These are phyloP conservation scores for Phytophthora constricta DNA, from an alignment of 352 stramenopile genomes.

Conservation along the genomic window DNA sequence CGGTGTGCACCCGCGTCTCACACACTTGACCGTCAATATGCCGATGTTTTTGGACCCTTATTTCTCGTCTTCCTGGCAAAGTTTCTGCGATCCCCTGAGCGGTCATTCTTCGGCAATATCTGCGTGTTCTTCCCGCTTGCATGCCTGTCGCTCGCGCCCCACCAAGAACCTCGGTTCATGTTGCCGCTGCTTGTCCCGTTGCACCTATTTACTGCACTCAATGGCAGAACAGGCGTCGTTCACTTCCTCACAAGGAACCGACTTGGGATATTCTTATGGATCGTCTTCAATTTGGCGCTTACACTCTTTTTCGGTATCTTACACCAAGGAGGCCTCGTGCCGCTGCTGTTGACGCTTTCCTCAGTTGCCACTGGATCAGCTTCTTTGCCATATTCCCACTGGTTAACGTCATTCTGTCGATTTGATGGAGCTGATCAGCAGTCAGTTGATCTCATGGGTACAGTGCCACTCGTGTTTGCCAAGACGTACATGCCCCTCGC, in stretches of 20 bases:
- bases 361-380: slow-evolving; percentile 11
- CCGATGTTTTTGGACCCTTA: slow-evolving; percentile 93
- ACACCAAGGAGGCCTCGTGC: slow-evolving; percentile 76
- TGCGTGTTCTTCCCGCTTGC: slow-evolving; percentile 76
- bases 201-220: slow-evolving; percentile 56
- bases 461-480: slow-evolving; percentile 61
- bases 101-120: slow-evolving; percentile 33
- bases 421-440: slow-evolving; percentile 31
- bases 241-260: slow-evolving; percentile 30
- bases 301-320: slow-evolving; percentile 72
- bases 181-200: slow-evolving; percentile 89
- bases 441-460: slow-evolving; percentile 8
- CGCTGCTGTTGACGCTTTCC: slow-evolving; percentile 59
- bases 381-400: too few relatives aligned
- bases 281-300: slow-evolving; percentile 60
- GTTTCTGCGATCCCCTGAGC: slow-evolving; percentile 29
- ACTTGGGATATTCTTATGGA: slow-evolving; percentile 42
- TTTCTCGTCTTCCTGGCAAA: slow-evolving; percentile 61
- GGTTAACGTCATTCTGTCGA: slow-evolving; percentile 34
- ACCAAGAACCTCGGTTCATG: slow-evolving; percentile 95
- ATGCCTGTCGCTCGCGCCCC: slow-evolving; percentile 91
- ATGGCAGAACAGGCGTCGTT: slow-evolving; percentile 18
- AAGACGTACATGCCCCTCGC: slow-evolving; percentile 87
- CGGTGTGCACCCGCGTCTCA: slow-evolving; percentile 90
- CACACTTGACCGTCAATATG: slow-evolving; percentile 92